Base-by-base conservation (phyloP, 208 protist species). In the Trypanosoma grayi region DNA sequence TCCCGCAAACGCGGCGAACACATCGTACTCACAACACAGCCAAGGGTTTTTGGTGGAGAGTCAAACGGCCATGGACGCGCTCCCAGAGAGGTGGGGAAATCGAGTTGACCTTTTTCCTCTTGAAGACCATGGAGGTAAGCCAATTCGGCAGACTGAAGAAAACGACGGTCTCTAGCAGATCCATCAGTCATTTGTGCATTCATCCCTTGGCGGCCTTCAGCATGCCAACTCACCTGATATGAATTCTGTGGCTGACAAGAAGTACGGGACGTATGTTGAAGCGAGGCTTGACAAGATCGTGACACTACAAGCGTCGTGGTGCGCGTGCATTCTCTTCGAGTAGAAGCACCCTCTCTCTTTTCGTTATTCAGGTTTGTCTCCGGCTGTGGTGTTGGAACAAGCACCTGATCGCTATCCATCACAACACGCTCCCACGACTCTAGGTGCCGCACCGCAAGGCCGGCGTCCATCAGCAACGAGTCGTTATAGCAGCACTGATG, bases 401-500 rank as follows among this genome's bases (percentile, higher is more conserved):
- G 11, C 11, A 14, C 20, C 16, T 43, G 39, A 10, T 43, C 39
- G 20, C 39, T 16, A 20, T 56, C 56, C 54, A 46, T 58, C 7
- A 70, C 31, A 0, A 64, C 43, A 51, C 28, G 11, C 18, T 70
- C 55, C 11, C 25, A 43, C 46, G 9, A 44, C 16, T 39, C 36
- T 36, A 66, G 41, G 2, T 30, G 30, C 10, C 58, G 34, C 14
- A 66, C 51, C 3, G 62, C 53, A 36, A 73, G 9, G 0, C 74
- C 71, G 1, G 51, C 63, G 2, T 77, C 53, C 51, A 79, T 54
- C 60, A 87, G 60, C 22, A 60, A 30, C 0, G 69, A 59, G 39
- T 70, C 60, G 58, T 92, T 92, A 73, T 85, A 92, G 44, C 59
- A 83, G 14, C 47, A 20, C 66, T 92, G 85, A 41, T 92, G 81